Base-by-base conservation (phyloP, 495 filamentous ascomycete genomes). In the Lasiosphaeriaceae sp. region DNA sequence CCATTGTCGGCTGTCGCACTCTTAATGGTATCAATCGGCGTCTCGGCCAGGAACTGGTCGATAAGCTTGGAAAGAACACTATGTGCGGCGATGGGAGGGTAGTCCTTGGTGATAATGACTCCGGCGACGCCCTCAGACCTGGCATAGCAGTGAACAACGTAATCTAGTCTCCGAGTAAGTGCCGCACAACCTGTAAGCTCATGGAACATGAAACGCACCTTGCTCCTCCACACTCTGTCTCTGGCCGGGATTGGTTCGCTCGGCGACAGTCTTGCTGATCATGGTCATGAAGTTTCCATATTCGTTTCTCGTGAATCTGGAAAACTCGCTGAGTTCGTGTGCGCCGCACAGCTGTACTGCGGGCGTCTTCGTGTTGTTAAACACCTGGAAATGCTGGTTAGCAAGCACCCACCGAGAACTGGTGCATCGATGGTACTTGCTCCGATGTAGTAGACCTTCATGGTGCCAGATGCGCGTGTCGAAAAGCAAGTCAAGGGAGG, bases 191-290 rank as follows among this genome's bases (percentile, higher is more conserved):
- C 6, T 16, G 31, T 21, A 22, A 20, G 19, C 4, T 22, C 17
- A 43, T 39, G 31, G 14, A 53, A 29, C 34, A 19, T 22, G 20
- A 31, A 23, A 59, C 68, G 62, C 69, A 85, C 85, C 87, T 82
- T 92, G 88, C 71, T 97, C 90, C 70, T 96, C 87, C 48, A 97
- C 85, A 63, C 92, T 90, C 71, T 96, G 91, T 63, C 94, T 84
- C 71, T 93, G 87, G 34, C 90, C 92, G n/a, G 90, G 86, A 56
- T 74, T 79, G 19, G 90, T 96, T 50, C 89, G 81, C 71, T 96
- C 90, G 41, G 94, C 93, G 24, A 86, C 77, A 43, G 82, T 87
- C 66, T 83, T 84, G 69, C 79, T 76, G 71, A 87, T 86, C 70
- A 88, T 69, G 44, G 80, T 81, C 80, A 89, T 84, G 72, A 90